Evolutionary conservation across 257 asterid species (phyloP).

Genomic region (Cordia subcordata): DNA sequence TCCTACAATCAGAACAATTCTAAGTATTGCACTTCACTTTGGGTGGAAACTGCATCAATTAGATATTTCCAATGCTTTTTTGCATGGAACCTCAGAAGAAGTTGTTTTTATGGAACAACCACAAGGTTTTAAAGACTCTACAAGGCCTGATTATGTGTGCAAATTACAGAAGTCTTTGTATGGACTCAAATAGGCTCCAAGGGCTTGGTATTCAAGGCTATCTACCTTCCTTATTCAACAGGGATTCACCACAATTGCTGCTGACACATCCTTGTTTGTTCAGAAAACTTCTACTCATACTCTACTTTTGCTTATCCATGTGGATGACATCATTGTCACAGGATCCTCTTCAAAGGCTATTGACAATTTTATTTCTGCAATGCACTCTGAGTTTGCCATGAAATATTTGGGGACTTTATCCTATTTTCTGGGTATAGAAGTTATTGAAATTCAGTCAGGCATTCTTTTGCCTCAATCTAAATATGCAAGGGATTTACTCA

Average conservation of each 20-base stretch:
- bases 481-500: not conserved
- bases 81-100: constrained; percentile 2
- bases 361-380: not conserved
- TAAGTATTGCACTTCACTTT: not conserved
- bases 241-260: not conserved
- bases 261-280: not conserved
- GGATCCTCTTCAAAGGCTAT: not conserved
- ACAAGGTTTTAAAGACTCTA: not conserved
- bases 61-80: not conserved
- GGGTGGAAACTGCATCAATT: not conserved
- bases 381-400: not conserved
- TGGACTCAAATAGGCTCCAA: constrained; percentile 2
- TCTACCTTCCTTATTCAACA: not conserved
- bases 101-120: constrained; percentile 1
- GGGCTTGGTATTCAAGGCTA: not conserved
- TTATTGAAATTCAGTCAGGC: not conserved
- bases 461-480: not conserved
- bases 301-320: not conserved
- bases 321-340: constrained; percentile 5
- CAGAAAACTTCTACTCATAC: not conserved
- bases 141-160: not conserved
- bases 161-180: not conserved
- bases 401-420: not conserved
- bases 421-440: constrained; percentile 3
- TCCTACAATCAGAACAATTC: not conserved